Percentiles rank a stretch among this genome's conserved stretches.
phyloP scores from a whole-genome alignment of 139 green algal species.

The Cymbomonas tetramitiformis region DNA sequence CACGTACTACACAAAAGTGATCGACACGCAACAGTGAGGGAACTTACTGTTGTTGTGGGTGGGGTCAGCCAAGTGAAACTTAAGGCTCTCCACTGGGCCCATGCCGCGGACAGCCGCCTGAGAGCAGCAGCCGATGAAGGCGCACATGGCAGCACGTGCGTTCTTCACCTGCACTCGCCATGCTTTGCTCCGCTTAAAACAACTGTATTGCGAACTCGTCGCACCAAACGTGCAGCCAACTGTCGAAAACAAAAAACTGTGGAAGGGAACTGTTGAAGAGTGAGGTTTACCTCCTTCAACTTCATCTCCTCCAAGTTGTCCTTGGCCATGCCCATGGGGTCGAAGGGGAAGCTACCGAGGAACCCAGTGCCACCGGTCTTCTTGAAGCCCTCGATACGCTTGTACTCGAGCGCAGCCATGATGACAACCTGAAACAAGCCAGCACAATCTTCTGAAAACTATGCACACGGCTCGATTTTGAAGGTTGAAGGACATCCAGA shows the following conservation, averaged over 20 bases:
- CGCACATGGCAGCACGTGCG: conserved; percentile 36
- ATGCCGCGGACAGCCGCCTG: conserved; percentile 33
- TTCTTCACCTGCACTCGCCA: too few species aligned
- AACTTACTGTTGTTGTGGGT: conserved; percentile 6
- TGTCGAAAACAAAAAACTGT: too few species aligned
- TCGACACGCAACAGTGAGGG: too few species aligned
- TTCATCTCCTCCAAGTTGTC: conserved; percentile 21
- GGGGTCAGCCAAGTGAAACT: conserved; percentile 15
- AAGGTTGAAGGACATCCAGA: too few species aligned
- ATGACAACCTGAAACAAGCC: conserved; percentile 19
- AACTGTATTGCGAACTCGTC: too few species aligned
- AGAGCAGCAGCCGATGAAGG: conserved; percentile 32
- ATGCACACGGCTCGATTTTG: too few species aligned
- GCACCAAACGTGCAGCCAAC: too few species aligned
- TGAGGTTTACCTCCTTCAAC: too few species aligned
- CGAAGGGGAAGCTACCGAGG: conserved; percentile 61
- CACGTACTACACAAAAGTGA: too few species aligned
- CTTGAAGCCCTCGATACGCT: conserved; percentile 15
- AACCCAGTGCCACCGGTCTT: conserved; percentile 28
- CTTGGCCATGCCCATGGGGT: conserved; percentile 49
- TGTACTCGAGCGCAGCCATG: conserved; percentile 19
- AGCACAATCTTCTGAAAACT: too few species aligned
- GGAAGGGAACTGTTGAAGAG: too few species aligned
- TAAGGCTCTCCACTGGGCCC: conserved; percentile 8
- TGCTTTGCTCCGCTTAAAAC: too few species aligned